Percentiles rank a stretch among this genome's conserved stretches.
These are phyloP conservation scores for Geotrichum fermentans DNA, from an alignment of 1,139 yeast genomes.

Conservation along the genomic window DNA sequence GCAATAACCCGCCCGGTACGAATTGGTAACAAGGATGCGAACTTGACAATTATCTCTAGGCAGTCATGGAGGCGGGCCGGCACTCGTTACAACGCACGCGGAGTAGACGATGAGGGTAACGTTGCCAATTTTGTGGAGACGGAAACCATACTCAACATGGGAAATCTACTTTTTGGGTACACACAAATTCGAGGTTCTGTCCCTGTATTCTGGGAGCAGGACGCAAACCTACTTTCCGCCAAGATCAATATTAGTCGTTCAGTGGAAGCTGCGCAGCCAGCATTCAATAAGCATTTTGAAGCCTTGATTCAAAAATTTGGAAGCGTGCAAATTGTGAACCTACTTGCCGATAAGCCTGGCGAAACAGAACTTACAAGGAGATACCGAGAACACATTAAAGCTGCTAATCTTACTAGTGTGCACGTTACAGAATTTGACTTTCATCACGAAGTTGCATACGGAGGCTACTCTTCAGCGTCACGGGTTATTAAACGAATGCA, in stretches of 20 bases:
- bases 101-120: slow-evolving; percentile 90
- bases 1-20: slow-evolving; percentile 66
- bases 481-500: slow-evolving; percentile 61
- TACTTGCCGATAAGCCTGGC: slow-evolving; percentile 71
- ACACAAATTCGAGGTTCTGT: slow-evolving; percentile 91
- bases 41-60: slow-evolving; percentile 76
- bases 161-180: slow-evolving; percentile 61
- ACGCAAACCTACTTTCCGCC: slow-evolving; percentile 66
- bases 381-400: slow-evolving; percentile 52
- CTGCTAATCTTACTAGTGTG: slow-evolving; percentile 38
- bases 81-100: slow-evolving; percentile 87
- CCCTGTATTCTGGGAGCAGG: slow-evolving; percentile 98
- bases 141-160: slow-evolving; percentile 64
- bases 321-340: slow-evolving; percentile 76
- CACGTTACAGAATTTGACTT: slow-evolving; percentile 81
- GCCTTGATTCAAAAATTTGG: slow-evolving; percentile 71
- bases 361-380: slow-evolving; percentile 71
- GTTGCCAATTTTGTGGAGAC: slow-evolving; percentile 97
- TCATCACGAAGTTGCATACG: slow-evolving; percentile 83
- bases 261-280: slow-evolving; percentile 85
- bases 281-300: slow-evolving; percentile 77
- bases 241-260: slow-evolving; percentile 87
- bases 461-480: slow-evolving; percentile 81
- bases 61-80: slow-evolving; percentile 97
- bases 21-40: slow-evolving; percentile 47